Evolutionary conservation across 2,329 filamentous ascomycete genomes (phyloP).

Genomic region (Pyricularia sp.): DNA sequence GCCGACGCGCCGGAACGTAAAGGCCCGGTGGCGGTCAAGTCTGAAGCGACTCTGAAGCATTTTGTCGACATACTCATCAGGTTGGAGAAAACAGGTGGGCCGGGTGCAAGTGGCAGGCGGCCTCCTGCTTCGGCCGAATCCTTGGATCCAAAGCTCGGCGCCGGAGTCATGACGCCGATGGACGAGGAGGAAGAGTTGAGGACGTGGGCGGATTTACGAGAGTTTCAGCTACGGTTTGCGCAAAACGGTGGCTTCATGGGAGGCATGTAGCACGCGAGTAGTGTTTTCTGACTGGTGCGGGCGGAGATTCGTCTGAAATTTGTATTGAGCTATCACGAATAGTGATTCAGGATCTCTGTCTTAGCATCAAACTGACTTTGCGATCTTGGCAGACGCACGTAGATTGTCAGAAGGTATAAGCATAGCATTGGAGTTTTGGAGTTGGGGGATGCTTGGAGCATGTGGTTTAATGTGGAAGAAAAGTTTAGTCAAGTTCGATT

Average conservation of each 20-base stretch:
- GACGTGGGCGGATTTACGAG: slow-evolving; percentile 69
- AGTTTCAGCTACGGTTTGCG: slow-evolving; percentile 57
- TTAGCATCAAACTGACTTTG: too few species aligned
- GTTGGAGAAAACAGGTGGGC: slow-evolving; percentile 53
- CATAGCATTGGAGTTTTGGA: neutral
- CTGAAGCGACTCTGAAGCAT: slow-evolving; percentile 61
- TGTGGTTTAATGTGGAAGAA: neutral
- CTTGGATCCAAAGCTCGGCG: slow-evolving; percentile 17
- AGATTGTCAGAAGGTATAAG: neutral
- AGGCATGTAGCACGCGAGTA: neutral
- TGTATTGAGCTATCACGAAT: neutral
- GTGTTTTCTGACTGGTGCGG: neutral
- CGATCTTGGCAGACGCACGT: neutral
- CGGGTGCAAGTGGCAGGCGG: neutral
- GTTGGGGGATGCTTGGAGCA: neutral
- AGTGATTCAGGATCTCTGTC: neutral
- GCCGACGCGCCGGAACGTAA: slow-evolving; percentile 45
- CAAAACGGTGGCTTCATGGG: slow-evolving; percentile 17
- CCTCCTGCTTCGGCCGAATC: slow-evolving; percentile 13
- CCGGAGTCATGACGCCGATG: slow-evolving; percentile 35
- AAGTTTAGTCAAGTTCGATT: neutral
- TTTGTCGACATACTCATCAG: slow-evolving; percentile 69
- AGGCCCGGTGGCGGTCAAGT: slow-evolving; percentile 40
- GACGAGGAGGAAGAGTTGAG: slow-evolving; percentile 69
- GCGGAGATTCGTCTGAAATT: neutral